phyloP scores from a whole-genome alignment of 306 rosid genomes.

The Biancaea sappan region DNA sequence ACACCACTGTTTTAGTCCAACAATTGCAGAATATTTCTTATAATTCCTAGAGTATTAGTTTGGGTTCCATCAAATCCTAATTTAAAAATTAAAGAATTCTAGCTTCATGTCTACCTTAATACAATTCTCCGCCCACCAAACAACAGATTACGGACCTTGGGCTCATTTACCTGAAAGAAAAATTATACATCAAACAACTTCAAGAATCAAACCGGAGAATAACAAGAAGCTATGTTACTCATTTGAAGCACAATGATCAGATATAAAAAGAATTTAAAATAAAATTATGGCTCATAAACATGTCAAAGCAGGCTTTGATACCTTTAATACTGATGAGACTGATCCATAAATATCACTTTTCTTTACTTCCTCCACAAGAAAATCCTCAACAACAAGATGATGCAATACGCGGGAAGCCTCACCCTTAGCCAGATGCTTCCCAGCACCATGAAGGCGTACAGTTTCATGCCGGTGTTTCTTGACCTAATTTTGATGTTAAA shows the following conservation, averaged over 20 bases:
- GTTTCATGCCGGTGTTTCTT: constrained; percentile 83
- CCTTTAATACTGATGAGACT: constrained; percentile 85
- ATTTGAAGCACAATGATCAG: constrained; percentile 3
- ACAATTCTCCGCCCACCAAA: constrained; percentile 55
- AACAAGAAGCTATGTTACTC: constrained; percentile 21
- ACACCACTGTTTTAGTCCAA: no score
- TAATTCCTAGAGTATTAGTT: no score
- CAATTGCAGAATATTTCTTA: no score
- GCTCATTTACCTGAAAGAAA: constrained; percentile 64
- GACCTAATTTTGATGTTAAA: constrained; percentile 56
- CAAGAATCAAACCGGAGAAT: constrained; percentile 19
- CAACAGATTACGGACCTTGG: constrained; percentile 49
- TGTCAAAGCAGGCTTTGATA: constrained; percentile 33
- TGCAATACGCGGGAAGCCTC: constrained; percentile 94
- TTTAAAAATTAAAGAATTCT: constrained; percentile 34
- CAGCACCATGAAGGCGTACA: constrained; percentile 78
- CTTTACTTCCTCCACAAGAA: constrained; percentile 86
- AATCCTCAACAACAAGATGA: constrained; percentile 79
- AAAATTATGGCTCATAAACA: constrained; percentile 18
- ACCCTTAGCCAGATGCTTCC: constrained; percentile 82
- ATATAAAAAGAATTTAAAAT: neutral
- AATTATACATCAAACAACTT: constrained; percentile 29
- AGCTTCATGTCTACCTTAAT: constrained; percentile 61
- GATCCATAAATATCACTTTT: constrained; percentile 94
- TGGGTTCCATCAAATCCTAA: no score